These are phyloP conservation scores for Candida jianshihensis DNA, from an alignment of 805 yeast species.

Conservation along the genomic window DNA sequence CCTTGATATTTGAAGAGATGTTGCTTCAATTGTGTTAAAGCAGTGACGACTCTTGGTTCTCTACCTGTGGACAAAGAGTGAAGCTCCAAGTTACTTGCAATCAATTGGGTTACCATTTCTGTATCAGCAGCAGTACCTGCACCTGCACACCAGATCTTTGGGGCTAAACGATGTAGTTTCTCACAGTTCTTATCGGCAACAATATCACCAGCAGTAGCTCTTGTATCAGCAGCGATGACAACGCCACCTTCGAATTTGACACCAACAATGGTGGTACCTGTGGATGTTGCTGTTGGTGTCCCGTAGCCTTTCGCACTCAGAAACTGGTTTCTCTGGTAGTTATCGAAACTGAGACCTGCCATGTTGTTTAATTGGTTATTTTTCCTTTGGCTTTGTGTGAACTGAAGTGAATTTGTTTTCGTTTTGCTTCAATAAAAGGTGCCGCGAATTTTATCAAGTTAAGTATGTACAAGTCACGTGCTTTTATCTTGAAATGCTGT, in stretches of 20 bases:
- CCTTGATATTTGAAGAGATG: conserved; percentile 97
- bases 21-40: conserved; percentile 88
- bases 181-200: conserved; percentile 99
- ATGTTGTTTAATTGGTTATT: conserved; percentile 28
- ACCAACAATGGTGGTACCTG: conserved; percentile 99
- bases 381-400: background rate
- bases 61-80: conserved; percentile 81
- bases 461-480: too few species aligned
- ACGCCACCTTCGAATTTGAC: conserved; percentile 91
- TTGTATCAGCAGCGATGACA: conserved; percentile 96
- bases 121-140: conserved; percentile 99
- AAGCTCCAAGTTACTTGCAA: conserved; percentile 83
- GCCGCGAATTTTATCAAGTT: too few species aligned
- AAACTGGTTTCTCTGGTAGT: conserved; percentile 80
- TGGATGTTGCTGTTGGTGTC: conserved; percentile 86
- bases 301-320: conserved; percentile 67
- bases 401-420: background rate
- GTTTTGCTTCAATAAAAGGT: too few species aligned
- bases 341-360: conserved; percentile 92
- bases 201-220: conserved; percentile 94
- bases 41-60: conserved; percentile 88
- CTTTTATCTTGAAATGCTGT: too few species aligned
- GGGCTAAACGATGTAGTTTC: conserved; percentile 83
- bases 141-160: conserved; percentile 98
- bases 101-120: conserved; percentile 93